Percentiles rank a stretch among this genome's conserved stretches.
Conservation (phyloP, 352 stramenopile species). For the Globisporangium alternatum region DNA sequence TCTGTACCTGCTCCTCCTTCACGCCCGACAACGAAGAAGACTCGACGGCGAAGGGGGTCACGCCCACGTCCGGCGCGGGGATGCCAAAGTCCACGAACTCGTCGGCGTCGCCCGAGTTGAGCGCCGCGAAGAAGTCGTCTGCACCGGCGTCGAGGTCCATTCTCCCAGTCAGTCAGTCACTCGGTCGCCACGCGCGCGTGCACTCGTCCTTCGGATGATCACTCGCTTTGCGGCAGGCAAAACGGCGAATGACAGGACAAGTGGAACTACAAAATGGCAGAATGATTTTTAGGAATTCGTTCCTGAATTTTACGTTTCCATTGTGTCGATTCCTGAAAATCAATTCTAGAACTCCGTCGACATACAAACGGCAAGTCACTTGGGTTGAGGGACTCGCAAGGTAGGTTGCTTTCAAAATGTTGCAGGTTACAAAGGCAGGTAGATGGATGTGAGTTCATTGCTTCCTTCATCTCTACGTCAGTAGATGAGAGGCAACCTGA, state of each 20-base stretch:
- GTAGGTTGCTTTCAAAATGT: too few species aligned
- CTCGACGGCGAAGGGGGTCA: neutral
- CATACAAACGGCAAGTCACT: neutral
- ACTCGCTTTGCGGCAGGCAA: slow-evolving; percentile 1
- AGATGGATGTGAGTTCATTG: too few species aligned
- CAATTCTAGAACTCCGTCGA: neutral
- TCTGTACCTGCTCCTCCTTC: slow-evolving; percentile 20
- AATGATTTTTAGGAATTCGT: neutral
- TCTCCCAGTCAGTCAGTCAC: neutral
- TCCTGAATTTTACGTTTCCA: neutral
- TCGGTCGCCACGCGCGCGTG: neutral
- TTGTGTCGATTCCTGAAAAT: neutral
- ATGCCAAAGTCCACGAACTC: slow-evolving; percentile 55
- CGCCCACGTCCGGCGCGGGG: slow-evolving; percentile 23
- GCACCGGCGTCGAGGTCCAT: slow-evolving; percentile 80
- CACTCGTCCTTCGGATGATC: neutral
- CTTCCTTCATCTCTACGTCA: too few species aligned
- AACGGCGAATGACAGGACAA: slow-evolving; percentile 10
- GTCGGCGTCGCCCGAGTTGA: slow-evolving; percentile 63
- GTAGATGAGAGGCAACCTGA: too few species aligned
- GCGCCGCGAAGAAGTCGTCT: slow-evolving; percentile 79
- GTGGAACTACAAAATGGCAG: neutral
- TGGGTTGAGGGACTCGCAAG: too few species aligned
- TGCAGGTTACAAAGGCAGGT: too few species aligned
- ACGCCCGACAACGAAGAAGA: neutral